Percentiles rank a stretch among this genome's conserved stretches.
Conservation (phyloP, 352 stramenopile species). For the Phytopythium chamaehyphon region DNA sequence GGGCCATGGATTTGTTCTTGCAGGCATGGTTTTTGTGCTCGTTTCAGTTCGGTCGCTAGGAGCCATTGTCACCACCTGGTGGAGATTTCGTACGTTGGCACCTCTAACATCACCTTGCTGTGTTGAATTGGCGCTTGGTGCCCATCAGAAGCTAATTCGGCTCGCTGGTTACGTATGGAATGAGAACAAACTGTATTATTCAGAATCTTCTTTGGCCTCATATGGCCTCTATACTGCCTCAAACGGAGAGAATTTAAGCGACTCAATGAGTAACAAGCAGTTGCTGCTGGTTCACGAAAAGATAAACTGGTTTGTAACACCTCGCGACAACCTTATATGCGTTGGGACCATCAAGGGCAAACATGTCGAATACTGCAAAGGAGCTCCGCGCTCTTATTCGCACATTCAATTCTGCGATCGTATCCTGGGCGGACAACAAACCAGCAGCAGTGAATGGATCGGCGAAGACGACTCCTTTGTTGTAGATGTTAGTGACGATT, state of each 20-base stretch:
- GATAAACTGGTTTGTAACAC: background rate
- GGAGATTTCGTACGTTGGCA: slow-evolving; percentile 1
- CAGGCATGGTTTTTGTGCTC: slow-evolving; percentile 18
- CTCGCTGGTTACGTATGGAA: slow-evolving; percentile 15
- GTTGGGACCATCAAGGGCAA: background rate
- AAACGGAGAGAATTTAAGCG: background rate
- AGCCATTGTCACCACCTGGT: slow-evolving; percentile 13
- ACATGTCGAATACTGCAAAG: background rate
- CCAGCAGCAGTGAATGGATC: no score
- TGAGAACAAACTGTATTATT: slow-evolving; percentile 3
- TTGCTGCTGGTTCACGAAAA: slow-evolving; percentile 3
- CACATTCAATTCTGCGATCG: no score
- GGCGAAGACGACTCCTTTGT: no score
- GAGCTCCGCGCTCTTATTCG: no score
- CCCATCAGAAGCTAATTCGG: slow-evolving; percentile 14
- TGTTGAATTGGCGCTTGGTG: slow-evolving; percentile 9
- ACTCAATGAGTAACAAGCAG: no score
- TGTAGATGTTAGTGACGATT: no score
- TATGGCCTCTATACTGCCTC: background rate
- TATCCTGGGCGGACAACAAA: no score
- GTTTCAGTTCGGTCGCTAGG: slow-evolving; percentile 15
- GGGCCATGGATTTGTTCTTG: slow-evolving; percentile 18
- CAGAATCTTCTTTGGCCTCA: background rate
- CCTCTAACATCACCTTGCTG: slow-evolving; percentile 5
- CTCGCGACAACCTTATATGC: background rate